Percentiles rank a stretch among this genome's conserved stretches.
Evolutionary conservation across 108 stramenopile genomes (phyloP).

Genomic region (Fistulifera pelliculosa): DNA sequence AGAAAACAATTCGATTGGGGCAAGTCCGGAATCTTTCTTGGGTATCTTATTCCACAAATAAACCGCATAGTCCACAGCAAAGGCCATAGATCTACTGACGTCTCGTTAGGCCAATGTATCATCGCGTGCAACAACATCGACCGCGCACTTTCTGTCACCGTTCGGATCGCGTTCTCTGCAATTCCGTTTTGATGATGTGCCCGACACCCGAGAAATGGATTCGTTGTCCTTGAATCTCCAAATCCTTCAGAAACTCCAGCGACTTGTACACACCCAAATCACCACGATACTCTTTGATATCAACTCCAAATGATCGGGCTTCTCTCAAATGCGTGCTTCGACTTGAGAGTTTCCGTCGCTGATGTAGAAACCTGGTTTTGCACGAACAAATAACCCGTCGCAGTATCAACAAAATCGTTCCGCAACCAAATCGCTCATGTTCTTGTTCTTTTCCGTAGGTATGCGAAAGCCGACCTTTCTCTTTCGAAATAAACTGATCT

Average conservation of each 20-base stretch:
- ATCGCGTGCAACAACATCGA: conserved; percentile 29
- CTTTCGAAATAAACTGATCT: conserved; percentile 28
- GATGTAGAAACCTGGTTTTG: conserved; percentile 14
- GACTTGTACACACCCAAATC: conserved; percentile 30
- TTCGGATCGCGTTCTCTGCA: conserved; percentile 27
- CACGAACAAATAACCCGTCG: conserved; percentile 11
- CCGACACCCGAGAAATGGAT: conserved; percentile 21
- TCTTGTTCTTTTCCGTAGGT: conserved; percentile 14
- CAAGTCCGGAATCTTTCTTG: background rate
- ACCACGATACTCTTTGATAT: conserved; percentile 14
- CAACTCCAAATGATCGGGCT: conserved; percentile 11
- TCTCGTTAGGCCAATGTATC: conserved; percentile 21
- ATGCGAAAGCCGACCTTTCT: conserved; percentile 20
- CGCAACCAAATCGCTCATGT: conserved; percentile 11
- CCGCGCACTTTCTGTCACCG: conserved; percentile 20
- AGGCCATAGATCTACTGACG: conserved; percentile 28
- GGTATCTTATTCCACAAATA: conserved; percentile 26
- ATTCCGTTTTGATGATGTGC: conserved; percentile 36
- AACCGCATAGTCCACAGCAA: conserved; percentile 34
- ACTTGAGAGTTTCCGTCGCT: conserved; percentile 24
- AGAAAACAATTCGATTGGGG: conserved; percentile 20
- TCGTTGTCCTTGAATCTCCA: conserved; percentile 6
- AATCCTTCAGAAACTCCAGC: conserved; percentile 7
- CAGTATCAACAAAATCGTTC: conserved; percentile 22
- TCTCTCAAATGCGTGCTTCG: conserved; percentile 6